These are phyloP conservation scores for Phytophthora multivora DNA, from an alignment of 352 stramenopile genomes.

Conservation along the genomic window DNA sequence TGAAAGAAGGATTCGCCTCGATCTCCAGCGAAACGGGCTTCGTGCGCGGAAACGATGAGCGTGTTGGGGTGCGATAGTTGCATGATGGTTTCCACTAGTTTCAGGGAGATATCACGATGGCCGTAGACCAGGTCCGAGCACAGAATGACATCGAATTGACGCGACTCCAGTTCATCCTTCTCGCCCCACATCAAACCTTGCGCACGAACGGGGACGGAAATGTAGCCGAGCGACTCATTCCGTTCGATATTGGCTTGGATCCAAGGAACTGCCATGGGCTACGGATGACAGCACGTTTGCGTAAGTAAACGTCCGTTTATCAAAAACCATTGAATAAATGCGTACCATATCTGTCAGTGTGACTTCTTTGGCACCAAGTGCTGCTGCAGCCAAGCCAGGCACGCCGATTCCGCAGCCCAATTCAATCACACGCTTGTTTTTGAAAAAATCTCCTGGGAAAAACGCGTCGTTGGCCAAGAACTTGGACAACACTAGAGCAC, in stretches of 20 bases:
- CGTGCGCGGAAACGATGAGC: conserved; percentile 50
- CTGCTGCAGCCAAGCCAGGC: conserved; percentile 46
- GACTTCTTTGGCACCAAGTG: conserved; percentile 47
- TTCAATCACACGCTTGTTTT: conserved; percentile 57
- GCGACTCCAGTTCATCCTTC: conserved; percentile 8
- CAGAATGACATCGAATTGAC: conserved; percentile 55
- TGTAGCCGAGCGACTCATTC: conserved; percentile 36
- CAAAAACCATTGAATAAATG: neutral
- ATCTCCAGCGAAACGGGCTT: conserved; percentile 62
- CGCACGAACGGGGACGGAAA: conserved; percentile 27
- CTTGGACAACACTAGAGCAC: conserved; percentile 57
- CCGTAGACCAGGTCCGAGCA: conserved; percentile 68
- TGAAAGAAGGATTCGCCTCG: conserved; percentile 56
- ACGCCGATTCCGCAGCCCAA: conserved; percentile 65
- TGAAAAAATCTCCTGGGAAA: conserved; percentile 50
- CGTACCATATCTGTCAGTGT: conserved; percentile 57
- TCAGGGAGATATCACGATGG: conserved; percentile 44
- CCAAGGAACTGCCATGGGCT: conserved; percentile 51
- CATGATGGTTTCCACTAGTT: conserved; percentile 50
- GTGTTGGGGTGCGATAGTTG: conserved; percentile 39
- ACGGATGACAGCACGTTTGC: conserved; percentile 1
- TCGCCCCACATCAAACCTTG: conserved; percentile 53
- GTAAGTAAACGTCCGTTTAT: conserved; percentile 7
- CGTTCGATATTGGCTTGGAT: conserved; percentile 55
- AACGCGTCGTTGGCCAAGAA: conserved; percentile 43